A percentile compares a stretch with the other conserved stretches of the same genome.
Evolutionary conservation across 768 basidiomycete genomes (phyloP).

Genomic region (Mycena crocata): DNA sequence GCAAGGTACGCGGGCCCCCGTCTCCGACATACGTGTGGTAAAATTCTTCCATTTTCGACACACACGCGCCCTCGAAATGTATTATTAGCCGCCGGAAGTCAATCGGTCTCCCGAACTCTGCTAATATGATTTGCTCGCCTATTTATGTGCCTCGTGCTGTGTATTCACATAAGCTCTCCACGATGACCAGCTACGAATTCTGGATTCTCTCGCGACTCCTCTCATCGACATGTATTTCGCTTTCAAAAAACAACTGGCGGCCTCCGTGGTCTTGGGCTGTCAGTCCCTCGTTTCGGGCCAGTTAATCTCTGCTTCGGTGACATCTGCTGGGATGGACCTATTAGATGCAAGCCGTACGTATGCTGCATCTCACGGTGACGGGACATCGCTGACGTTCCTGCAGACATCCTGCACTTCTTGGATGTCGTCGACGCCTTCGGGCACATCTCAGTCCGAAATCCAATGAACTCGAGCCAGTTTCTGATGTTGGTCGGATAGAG

Average conservation of each 20-base stretch:
- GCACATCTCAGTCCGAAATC: slow-evolving; percentile 37
- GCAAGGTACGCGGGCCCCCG: too few species aligned
- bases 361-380: not conserved
- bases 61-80: too few species aligned
- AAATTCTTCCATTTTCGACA: too few species aligned
- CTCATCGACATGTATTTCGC: slow-evolving; percentile 13
- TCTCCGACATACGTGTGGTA: too few species aligned
- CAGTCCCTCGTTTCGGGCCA: slow-evolving; percentile 7
- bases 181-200: not conserved
- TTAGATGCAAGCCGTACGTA: slow-evolving; percentile 34
- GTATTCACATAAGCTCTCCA: slow-evolving; percentile 1
- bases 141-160: not conserved
- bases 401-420: slow-evolving; percentile 37
- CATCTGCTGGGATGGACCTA: slow-evolving; percentile 28
- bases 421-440: slow-evolving; percentile 38
- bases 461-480: slow-evolving; percentile 35
- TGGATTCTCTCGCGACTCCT: not conserved
- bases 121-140: not conserved
- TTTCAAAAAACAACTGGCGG: not conserved
- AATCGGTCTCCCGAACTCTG: not conserved
- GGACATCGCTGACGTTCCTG: not conserved
- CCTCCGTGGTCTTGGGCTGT: slow-evolving; percentile 1
- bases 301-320: not conserved
- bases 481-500: slow-evolving; percentile 25
- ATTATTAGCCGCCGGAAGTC: not conserved